Evolutionary conservation across 78 protist species (phyloP).

Genomic region (Dictyostelium capitatum): DNA sequence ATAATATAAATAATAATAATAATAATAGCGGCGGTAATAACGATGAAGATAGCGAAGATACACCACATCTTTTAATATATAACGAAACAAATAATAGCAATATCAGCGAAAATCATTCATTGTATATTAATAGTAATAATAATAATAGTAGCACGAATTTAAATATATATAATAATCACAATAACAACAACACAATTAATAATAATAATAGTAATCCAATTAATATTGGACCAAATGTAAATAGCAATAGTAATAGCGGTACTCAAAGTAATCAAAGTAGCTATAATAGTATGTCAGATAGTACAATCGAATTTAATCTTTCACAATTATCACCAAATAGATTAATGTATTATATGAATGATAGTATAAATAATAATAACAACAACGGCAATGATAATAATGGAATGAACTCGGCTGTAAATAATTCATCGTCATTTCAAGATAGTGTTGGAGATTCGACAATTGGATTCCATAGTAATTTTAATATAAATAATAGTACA

Average conservation of each 20-base stretch:
- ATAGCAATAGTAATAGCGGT: neutral
- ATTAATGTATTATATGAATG: neutral
- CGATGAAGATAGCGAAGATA: neutral
- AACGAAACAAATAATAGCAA: neutral
- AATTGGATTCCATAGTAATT: neutral
- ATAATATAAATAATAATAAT: neutral
- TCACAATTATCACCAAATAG: constrained; percentile 29
- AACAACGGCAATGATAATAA: no score
- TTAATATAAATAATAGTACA: neutral
- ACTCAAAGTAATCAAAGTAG: constrained; percentile 1
- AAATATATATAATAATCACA: neutral
- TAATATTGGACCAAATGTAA: neutral
- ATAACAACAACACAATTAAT: neutral
- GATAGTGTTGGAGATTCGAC: neutral
- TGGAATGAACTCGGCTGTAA: neutral
- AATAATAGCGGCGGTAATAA: no score
- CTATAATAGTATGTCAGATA: constrained; percentile 16
- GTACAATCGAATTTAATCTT: neutral
- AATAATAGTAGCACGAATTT: neutral
- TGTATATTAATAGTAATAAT: neutral
- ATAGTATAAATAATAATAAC: neutral
- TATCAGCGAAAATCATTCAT: neutral
- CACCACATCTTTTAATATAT: constrained; percentile 2
- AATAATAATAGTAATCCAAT: neutral
- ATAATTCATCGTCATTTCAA: neutral